Percentiles rank a stretch among this genome's conserved stretches.
phyloP scores from a whole-genome alignment of 208 protist genomes.

The Trypanosoma vivax region DNA sequence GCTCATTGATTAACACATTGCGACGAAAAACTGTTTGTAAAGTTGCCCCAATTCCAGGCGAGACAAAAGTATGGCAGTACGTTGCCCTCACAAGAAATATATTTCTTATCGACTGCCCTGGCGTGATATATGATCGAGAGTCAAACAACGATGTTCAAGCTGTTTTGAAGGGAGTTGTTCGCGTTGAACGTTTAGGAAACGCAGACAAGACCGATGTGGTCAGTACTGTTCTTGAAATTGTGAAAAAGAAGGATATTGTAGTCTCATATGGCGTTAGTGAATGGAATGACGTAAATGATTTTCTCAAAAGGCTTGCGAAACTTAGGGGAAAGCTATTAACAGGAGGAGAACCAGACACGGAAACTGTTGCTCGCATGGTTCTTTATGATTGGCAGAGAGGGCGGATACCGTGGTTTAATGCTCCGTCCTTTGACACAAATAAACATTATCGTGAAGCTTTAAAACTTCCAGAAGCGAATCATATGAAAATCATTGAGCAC shows the following conservation, averaged over 20 bases:
- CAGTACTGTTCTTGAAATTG: constrained; percentile 89
- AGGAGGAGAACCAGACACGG: constrained; percentile 93
- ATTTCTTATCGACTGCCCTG: constrained; percentile 99
- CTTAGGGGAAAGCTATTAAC: constrained; percentile 93
- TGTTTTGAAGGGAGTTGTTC: constrained; percentile 98
- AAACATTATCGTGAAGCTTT: constrained; percentile 79
- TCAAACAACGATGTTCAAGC: constrained; percentile 95
- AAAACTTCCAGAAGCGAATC: constrained; percentile 52
- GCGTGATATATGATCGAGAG: constrained; percentile 93
- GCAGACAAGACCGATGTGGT: constrained; percentile 94
- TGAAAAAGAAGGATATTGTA: constrained; percentile 95
- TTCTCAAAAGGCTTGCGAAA: constrained; percentile 94
- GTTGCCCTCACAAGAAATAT: constrained; percentile 97
- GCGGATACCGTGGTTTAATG: constrained; percentile 94
- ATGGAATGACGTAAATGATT: constrained; percentile 94
- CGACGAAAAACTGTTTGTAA: constrained; percentile 97
- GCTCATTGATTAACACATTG: constrained; percentile 99
- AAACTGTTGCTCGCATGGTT: constrained; percentile 94
- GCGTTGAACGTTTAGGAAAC: constrained; percentile 87
- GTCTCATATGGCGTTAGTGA: constrained; percentile 93
- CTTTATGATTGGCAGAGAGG: constrained; percentile 98
- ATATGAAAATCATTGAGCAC: constrained; percentile 87
- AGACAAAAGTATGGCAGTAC: constrained; percentile 99
- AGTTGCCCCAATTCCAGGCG: constrained; percentile 98
- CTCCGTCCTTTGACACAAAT: constrained; percentile 88